phyloP scores from a whole-genome alignment of 148 eudicot genomes.

The Pharnaceum exiguum region DNA sequence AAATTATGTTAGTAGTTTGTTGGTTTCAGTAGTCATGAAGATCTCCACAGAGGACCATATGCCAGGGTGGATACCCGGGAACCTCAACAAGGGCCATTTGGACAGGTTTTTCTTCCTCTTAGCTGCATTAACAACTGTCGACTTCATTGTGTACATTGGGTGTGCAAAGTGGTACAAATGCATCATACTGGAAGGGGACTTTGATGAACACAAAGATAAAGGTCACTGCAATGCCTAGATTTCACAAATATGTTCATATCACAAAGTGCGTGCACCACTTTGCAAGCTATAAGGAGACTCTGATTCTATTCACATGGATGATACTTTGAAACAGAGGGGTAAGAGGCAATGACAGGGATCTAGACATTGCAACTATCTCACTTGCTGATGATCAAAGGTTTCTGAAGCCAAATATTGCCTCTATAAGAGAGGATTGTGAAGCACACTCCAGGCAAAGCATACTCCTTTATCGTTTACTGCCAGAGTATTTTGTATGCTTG shows the following conservation, averaged over 20 bases:
- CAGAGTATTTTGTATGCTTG: conserved; percentile 5
- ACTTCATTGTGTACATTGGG: conserved; percentile 47
- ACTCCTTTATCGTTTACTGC: conserved; percentile 2
- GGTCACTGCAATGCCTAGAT: conserved; percentile 23
- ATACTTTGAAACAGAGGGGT: not conserved
- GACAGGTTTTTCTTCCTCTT: conserved; percentile 79
- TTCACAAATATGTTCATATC: not conserved
- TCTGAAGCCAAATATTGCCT: not conserved
- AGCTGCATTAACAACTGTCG: conserved; percentile 56
- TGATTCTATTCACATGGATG: conserved; percentile 1
- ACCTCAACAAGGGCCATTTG: conserved; percentile 76
- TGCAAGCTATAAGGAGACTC: conserved; percentile 1
- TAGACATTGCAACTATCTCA: conserved; percentile 3
- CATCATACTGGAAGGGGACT: conserved; percentile 50
- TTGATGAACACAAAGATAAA: conserved; percentile 20
- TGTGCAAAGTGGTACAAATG: conserved; percentile 75
- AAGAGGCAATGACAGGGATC: not conserved
- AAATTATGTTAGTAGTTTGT: conserved; percentile 73
- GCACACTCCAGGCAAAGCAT: conserved; percentile 3
- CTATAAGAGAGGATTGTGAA: conserved; percentile 7
- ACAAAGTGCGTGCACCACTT: conserved; percentile 5
- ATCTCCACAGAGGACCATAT: conserved; percentile 58
- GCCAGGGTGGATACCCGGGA: conserved; percentile 95
- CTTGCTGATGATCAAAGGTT: conserved; percentile 3
- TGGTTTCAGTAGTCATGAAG: conserved; percentile 70